Percentiles rank a stretch among this genome's conserved stretches.
Evolutionary conservation across 2,329 filamentous ascomycete species (phyloP).

Genomic region (Xylaria sp.): DNA sequence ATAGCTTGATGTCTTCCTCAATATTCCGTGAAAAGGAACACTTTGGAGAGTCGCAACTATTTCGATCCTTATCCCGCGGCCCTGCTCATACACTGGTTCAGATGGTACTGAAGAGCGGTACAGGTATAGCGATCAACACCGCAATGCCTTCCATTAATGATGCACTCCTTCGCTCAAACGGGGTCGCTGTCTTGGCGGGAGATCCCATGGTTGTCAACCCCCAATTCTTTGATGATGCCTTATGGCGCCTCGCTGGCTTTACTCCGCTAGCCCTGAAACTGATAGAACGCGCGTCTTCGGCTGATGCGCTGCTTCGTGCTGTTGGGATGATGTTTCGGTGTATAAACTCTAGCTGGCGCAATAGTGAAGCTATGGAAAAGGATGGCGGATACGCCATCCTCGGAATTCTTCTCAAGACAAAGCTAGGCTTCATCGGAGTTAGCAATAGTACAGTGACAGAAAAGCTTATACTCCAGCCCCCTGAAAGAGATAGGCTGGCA

Average conservation of each 20-base stretch:
- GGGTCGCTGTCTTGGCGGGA: conserved; percentile 84
- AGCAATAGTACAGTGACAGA: conserved; percentile 51
- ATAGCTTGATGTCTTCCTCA: conserved; percentile 84
- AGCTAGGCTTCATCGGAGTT: conserved; percentile 70
- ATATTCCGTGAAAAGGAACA: conserved; percentile 84
- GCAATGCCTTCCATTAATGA: conserved; percentile 89
- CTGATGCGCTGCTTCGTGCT: conserved; percentile 77
- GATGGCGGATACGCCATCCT: conserved; percentile 94
- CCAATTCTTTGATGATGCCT: conserved; percentile 87
- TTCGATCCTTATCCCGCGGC: conserved; percentile 79
- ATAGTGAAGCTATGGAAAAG: conserved; percentile 97
- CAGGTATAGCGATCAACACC: conserved; percentile 86
- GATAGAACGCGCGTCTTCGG: conserved; percentile 78
- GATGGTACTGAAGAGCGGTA: conserved; percentile 77
- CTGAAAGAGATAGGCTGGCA: conserved; percentile 66
- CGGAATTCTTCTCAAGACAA: conserved; percentile 83
- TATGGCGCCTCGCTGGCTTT: conserved; percentile 94
- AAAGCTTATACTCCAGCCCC: conserved; percentile 60
- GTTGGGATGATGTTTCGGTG: conserved; percentile 87
- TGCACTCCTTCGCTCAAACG: conserved; percentile 82
- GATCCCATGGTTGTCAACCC: conserved; percentile 84
- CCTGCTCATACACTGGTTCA: conserved; percentile 75
- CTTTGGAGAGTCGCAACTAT: conserved; percentile 79
- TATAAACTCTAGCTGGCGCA: conserved; percentile 92
- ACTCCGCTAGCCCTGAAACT: conserved; percentile 86